Conservation (phyloP, 306 rosid genomes). For the Begonia loranthoides region DNA sequence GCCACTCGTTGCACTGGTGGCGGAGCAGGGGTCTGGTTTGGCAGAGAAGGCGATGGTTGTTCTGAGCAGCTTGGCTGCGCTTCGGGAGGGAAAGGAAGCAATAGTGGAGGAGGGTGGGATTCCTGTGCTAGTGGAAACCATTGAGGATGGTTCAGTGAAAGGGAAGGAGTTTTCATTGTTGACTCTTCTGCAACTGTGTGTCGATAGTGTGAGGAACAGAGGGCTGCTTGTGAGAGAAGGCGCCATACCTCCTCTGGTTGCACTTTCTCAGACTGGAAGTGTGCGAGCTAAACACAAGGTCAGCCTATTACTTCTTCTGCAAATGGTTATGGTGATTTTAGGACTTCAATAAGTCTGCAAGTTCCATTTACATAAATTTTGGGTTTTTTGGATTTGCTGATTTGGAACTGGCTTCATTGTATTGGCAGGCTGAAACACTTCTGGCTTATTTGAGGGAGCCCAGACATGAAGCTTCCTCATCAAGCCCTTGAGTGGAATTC, state of each 20-base stretch:
- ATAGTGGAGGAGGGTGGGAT: conserved; percentile 73
- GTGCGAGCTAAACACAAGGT: conserved; percentile 80
- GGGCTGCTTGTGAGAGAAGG: conserved; percentile 80
- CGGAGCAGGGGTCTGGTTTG: conserved; percentile 67
- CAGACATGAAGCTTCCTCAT: conserved; percentile 77
- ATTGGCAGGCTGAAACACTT: conserved; percentile 78
- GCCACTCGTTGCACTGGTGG: conserved; percentile 67
- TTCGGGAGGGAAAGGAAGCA: conserved; percentile 57
- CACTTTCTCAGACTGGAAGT: conserved; percentile 70
- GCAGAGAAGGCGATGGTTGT: conserved; percentile 95
- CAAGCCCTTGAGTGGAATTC: conserved; percentile 26
- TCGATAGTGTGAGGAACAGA: conserved; percentile 50
- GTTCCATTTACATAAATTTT: too few species aligned
- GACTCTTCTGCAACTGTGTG: conserved; percentile 59
- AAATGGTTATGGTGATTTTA: too few species aligned
- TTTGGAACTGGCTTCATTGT: conserved; percentile 8
- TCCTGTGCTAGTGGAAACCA: conserved; percentile 63
- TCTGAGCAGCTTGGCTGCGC: conserved; percentile 50
- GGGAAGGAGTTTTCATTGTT: conserved; percentile 75
- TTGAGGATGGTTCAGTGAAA: conserved; percentile 76
- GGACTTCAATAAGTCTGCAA: too few species aligned
- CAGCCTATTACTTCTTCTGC: background rate
- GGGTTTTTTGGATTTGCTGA: background rate
- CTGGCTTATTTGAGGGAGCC: conserved; percentile 84
- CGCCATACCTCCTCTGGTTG: conserved; percentile 74